Percentiles rank a stretch among this genome's conserved stretches.
These are phyloP conservation scores for Anisodus tanguticus DNA, from an alignment of 257 asterid species.

Conservation along the genomic window DNA sequence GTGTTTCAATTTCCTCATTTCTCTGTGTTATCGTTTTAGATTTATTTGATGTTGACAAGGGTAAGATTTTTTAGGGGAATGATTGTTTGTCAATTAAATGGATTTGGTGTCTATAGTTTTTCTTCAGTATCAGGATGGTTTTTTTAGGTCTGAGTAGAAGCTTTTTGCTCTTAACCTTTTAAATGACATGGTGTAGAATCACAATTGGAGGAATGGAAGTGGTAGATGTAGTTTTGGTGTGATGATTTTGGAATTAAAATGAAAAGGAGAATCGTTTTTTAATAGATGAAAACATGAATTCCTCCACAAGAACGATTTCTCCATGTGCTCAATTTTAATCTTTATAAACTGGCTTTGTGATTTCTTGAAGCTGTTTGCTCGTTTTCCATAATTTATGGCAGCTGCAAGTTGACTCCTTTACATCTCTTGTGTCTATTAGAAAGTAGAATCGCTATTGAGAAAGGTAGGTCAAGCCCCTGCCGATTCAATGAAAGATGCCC, in stretches of 20 bases:
- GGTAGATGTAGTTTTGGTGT: not conserved
- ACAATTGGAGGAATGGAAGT: constrained; percentile 11
- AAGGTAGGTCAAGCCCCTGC: constrained; percentile 29
- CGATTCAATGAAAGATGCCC: constrained; percentile 20
- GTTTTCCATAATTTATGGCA: not conserved
- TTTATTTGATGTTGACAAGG: not conserved
- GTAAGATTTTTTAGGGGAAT: not conserved
- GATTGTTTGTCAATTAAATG: not conserved
- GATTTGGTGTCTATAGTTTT: not conserved
- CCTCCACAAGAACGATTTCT: constrained; percentile 6
- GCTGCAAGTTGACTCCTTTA: not conserved
- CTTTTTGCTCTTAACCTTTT: not conserved
- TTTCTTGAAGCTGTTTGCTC: constrained; percentile 23
- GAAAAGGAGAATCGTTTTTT: not conserved
- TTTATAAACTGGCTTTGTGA: not conserved
- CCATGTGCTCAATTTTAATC: not conserved
- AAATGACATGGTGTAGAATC: constrained; percentile 12
- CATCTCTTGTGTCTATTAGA: constrained; percentile 29
- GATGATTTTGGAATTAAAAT: not conserved
- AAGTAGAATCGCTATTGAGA: constrained; percentile 30
- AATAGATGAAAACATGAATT: constrained; percentile 15
- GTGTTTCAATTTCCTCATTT: not conserved
- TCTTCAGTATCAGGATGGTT: not conserved
- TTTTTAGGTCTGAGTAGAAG: not conserved
- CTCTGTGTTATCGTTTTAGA: not conserved